Evolutionary conservation across 2,329 filamentous ascomycete genomes (phyloP), one percentile per base, ranked within the genome.

Genomic region (Mariannaea sp.): DNA sequence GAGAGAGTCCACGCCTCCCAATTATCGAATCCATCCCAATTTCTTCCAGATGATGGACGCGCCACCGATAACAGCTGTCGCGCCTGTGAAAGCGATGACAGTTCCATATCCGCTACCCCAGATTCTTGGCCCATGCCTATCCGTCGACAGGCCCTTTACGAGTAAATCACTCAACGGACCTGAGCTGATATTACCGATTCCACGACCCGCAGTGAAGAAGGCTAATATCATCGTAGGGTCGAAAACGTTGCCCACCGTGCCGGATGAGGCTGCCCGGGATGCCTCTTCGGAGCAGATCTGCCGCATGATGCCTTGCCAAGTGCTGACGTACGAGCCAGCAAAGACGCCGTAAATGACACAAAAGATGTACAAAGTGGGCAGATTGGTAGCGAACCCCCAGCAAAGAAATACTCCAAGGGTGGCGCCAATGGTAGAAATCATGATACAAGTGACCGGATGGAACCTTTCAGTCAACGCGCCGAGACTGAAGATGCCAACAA

Each of bases 301-400:
- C 39, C 61, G 70, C 73, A 77, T 77, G 58, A 80, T 74, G 0
- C 80, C 80, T 5, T 77, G 76, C 83, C 83, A 87, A 0, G 81
- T 80, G 0, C 80, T 78, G 14, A 78, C 80, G 63, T 82, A 87
- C 0, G 79, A 79, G 2, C 83, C 80, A 0, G 83, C 83, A 44
- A 86, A 87, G 55, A 86, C 77, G 1, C 84, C 85, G 61, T 83
- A 87, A n/a, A 78, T 73, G 14, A 85, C 66, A n/a, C 82, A 80
- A 64, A 86, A 87, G 12, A 80, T 60, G 9, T 82, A 78, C n/a
- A 87, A 70, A 3, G 81, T 67, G 1, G 75, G 73, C 16, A 83
- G 68, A 8, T 74, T 75, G 1, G 71, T 73, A 17, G 80, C 75
- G 13, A 78, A 65, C 0, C 83, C 84, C 85, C 84, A 87, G 42